Evolutionary conservation across 2,329 filamentous ascomycete genomes (phyloP), one percentile per base, ranked within the genome.

Genomic region (Epichloe coenophiala): DNA sequence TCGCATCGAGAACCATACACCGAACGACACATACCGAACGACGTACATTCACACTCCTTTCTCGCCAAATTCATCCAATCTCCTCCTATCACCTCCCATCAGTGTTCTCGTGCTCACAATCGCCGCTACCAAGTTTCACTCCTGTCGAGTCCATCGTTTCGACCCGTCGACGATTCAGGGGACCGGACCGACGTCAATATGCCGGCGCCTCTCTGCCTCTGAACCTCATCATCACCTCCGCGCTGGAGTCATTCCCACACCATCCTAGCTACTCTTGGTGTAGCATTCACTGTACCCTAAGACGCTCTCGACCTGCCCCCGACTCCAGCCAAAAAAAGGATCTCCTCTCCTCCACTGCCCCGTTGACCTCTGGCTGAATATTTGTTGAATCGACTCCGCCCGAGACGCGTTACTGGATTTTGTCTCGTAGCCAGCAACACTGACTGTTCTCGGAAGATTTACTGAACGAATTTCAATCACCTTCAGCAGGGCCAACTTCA

Each of bases 101-200:
- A 33, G 17, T 35, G 17, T 19, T 13, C 9, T 19, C 21, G 33
- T 37, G 12, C 31, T 35, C 3, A 9, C n/a, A 39, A 27, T 13
- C 39, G 7, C 37, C 17, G 19, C 9, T 11, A 38, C 27, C 37
- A 37, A 35, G 37, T 39, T 48, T n/a, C 21, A 41, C 36, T 17
- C 23, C 12, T 31, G 27, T 35, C 31, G 43, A 40, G 35, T 21
- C 8, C 39, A 27, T 49, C 13, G 19, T n/a, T 41, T 27, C 15
- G 31, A 5, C 23, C 38, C 15, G n/a, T 33, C 19, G 5, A 31
- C 45, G 17, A 47, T 31, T 45, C n/a, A 13, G 33, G 33, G 19
- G n/a, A 44, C 36, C 8, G 19, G 43, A 36, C 37, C 17, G 23
- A 47, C 47, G 36, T 45, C 51, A 53, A 50, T 43, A 53, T 53